Evolutionary conservation across 2,329 filamentous ascomycete species (phyloP), one percentile per base, ranked within the genome.

Genomic region (Elsinoe fawcettii): DNA sequence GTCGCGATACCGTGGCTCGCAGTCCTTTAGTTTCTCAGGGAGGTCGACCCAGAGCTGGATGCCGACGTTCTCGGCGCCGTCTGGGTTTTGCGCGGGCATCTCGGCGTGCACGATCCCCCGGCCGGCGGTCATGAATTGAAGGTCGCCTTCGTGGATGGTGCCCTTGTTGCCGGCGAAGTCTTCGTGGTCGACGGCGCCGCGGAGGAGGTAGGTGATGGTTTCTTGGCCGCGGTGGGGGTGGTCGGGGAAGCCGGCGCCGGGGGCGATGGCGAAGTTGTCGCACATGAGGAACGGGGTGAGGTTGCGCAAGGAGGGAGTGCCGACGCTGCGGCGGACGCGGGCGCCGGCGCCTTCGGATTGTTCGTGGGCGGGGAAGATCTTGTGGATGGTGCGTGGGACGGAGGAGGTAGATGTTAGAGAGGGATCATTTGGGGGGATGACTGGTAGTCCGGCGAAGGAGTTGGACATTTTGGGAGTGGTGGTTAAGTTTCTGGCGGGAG

Each of bases 101-200:
- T 97, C 92, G 36, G 91, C 89, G 72, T 97, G 93, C 71, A 96
- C 87, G 66, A 97, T 95, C 41, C 92, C 92, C 18, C 80, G 78
- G 3, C 92, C 92, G 1, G 92, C 92, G 0, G 92, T 96, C 93
- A 97, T 97, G 78, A 97, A 97, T 70, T 97, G 92, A 49, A 97
- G 75, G 69, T 96, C 92, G n/a, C 92, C 92, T 0, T 87, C 74
- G 60, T 86, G 80, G 64, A 97, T 89, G 2, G 87, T 93, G 58
- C 92, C 93, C 51, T 80, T 80, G 74, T 93, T 85, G 11, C 90
- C 90, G 1, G 88, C 85, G 64, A 96, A 96, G 71, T 96, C 90
- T 74, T 96, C 90, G 68, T 96, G 90, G 73, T 96, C 90, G 59
- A 95, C 84, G 2, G 82, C 88, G 62, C 92, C 92, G 12, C 80